Percentiles rank a stretch among this genome's conserved stretches.
These are phyloP conservation scores for Chamaecrista fasciculata DNA, from an alignment of 306 rosid species.

Conservation along the genomic window DNA sequence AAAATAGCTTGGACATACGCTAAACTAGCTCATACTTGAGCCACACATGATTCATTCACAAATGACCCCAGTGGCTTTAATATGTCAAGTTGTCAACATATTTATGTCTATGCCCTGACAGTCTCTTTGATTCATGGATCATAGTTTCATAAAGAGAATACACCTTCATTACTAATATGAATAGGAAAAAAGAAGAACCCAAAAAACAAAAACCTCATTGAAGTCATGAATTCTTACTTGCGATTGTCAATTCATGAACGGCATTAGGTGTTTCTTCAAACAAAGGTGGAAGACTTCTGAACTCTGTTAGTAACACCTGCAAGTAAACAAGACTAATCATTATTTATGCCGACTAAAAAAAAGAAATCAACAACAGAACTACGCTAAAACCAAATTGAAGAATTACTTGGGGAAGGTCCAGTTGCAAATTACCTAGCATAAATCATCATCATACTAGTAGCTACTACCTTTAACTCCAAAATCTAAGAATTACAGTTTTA, in stretches of 20 bases:
- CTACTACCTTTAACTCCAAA: neutral
- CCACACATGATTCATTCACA: no score
- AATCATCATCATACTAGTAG: neutral
- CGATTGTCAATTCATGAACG: slow-evolving; percentile 65
- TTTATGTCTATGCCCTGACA: no score
- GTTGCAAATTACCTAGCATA: neutral
- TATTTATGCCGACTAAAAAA: neutral
- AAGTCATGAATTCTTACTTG: slow-evolving; percentile 61
- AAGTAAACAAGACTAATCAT: slow-evolving; percentile 7
- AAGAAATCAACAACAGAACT: neutral
- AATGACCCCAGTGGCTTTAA: no score
- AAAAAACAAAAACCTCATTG: neutral
- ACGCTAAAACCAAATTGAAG: neutral
- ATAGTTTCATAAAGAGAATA: slow-evolving; percentile 3
- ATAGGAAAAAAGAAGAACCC: neutral
- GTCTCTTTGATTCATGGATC: no score
- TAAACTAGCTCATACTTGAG: no score
- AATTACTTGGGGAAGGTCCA: slow-evolving; percentile 9
- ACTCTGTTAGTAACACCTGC: slow-evolving; percentile 73
- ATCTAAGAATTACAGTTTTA: neutral
- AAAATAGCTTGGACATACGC: no score
- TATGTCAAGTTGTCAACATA: no score
- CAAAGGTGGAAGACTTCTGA: slow-evolving; percentile 93
- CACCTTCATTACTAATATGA: neutral
- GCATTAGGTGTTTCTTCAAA: slow-evolving; percentile 76